These are phyloP conservation scores for Marchantia paleacea DNA, from an alignment of 225 moss, liverwort and hornwort genomes.

Conservation along the genomic window DNA sequence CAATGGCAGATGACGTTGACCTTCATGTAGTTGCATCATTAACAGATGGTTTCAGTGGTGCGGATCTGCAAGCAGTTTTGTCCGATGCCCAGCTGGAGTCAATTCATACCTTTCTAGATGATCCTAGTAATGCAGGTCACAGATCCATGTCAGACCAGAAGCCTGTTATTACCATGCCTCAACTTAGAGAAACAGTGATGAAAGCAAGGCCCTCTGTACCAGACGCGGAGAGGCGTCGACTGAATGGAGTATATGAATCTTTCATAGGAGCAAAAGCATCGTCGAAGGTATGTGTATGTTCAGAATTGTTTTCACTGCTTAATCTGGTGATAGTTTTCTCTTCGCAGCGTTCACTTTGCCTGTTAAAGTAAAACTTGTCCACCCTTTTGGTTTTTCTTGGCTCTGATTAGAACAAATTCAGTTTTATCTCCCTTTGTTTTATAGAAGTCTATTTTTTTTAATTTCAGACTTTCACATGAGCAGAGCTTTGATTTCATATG, in stretches of 20 bases:
- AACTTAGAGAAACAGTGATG: slow-evolving; percentile 56
- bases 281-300: slow-evolving; percentile 27
- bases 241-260: slow-evolving; percentile 69
- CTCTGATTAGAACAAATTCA: too few relatives aligned
- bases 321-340: too few relatives aligned
- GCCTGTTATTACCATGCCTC: slow-evolving; percentile 70
- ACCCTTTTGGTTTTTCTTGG: too few relatives aligned
- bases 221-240: slow-evolving; percentile 61
- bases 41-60: slow-evolving; percentile 92
- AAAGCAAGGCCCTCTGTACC: slow-evolving; percentile 93
- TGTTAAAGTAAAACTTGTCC: too few relatives aligned
- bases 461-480: neutral
- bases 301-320: neutral
- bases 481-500: neutral
- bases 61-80: slow-evolving; percentile 95
- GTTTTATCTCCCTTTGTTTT: too few relatives aligned
- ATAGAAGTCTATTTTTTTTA: too few relatives aligned
- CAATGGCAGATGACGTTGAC: slow-evolving; percentile 74
- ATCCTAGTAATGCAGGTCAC: slow-evolving; percentile 17
- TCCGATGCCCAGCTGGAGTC: slow-evolving; percentile 96
- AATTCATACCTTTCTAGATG: slow-evolving; percentile 70
- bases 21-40: slow-evolving; percentile 67
- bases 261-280: slow-evolving; percentile 66
- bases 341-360: too few relatives aligned
- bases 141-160: slow-evolving; percentile 31